Evolutionary conservation across 164 flowering plant species (phyloP).

Genomic region (Tinospora cordifolia): DNA sequence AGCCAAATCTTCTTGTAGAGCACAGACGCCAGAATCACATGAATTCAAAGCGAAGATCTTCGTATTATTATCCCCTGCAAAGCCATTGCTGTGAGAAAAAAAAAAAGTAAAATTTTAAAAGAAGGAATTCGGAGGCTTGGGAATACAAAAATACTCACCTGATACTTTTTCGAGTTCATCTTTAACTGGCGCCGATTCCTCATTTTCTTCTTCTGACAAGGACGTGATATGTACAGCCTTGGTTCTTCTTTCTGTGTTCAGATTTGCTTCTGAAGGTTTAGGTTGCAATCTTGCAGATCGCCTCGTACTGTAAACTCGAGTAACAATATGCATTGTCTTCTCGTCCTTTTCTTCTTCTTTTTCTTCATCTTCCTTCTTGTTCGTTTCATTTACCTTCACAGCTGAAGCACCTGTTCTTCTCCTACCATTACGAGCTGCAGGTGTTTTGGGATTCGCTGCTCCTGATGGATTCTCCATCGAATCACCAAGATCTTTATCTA

Average conservation of each 20-base stretch:
- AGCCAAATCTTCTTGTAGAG: neutral
- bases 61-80: neutral
- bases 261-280: neutral
- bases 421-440: constrained; percentile 5
- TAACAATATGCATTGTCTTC: neutral
- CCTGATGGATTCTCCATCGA: neutral
- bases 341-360: constrained; percentile 5
- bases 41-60: neutral
- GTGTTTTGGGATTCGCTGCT: constrained; percentile 10
- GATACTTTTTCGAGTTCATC: neutral
- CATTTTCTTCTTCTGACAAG: constrained; percentile 19
- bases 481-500: constrained; percentile 3
- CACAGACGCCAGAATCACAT: neutral
- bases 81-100: neutral
- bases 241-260: constrained; percentile 11
- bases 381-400: constrained; percentile 1
- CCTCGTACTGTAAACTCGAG: constrained; percentile 17
- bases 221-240: constrained; percentile 17
- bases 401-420: constrained; percentile 13
- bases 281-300: constrained; percentile 18
- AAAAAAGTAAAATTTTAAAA: neutral
- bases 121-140: neutral
- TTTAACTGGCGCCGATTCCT: neutral
- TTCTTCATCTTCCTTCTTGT: neutral
- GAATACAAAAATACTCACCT: constrained; percentile 1